Evolutionary conservation across 2,329 filamentous ascomycete genomes (phyloP).

Genomic region (Exutisphaerella laricina): DNA sequence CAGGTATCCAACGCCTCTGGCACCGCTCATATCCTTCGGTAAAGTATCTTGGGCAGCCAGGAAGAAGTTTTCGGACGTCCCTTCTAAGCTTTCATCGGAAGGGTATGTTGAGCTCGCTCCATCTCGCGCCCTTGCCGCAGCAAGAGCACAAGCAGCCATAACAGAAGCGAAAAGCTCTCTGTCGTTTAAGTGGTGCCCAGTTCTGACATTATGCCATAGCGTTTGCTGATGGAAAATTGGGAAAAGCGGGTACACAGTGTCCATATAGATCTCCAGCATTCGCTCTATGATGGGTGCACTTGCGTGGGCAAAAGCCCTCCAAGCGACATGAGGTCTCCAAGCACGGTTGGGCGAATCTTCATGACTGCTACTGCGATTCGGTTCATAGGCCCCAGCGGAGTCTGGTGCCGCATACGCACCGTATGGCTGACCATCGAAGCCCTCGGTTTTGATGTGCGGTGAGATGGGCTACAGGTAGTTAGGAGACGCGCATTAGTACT

Average conservation of each 20-base stretch:
- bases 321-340: constrained; percentile 40
- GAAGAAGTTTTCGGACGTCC: constrained; percentile 42
- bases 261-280: constrained; percentile 47
- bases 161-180: constrained; percentile 45
- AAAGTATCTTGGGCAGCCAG: constrained; percentile 40
- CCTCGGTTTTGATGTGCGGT: constrained; percentile 17
- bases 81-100: constrained; percentile 15
- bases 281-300: constrained; percentile 36
- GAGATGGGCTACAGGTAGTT: constrained; percentile 11
- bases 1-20: constrained; percentile 39
- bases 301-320: constrained; percentile 40
- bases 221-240: constrained; percentile 49
- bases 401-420: constrained; percentile 10
- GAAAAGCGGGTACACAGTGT: constrained; percentile 51
- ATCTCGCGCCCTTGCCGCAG: constrained; percentile 46
- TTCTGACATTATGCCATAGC: constrained; percentile 37
- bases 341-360: constrained; percentile 28
- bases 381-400: constrained; percentile 19
- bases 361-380: constrained; percentile 23
- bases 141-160: constrained; percentile 50
- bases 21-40: constrained; percentile 34
- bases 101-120: constrained; percentile 38
- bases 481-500: neutral
- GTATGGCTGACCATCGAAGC: constrained; percentile 4
- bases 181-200: constrained; percentile 41